A percentile compares a stretch with the other conserved stretches of the same genome.
Conservation (phyloP, 2,329 filamentous ascomycete genomes). For the Pseudogymnoascus sp. region DNA sequence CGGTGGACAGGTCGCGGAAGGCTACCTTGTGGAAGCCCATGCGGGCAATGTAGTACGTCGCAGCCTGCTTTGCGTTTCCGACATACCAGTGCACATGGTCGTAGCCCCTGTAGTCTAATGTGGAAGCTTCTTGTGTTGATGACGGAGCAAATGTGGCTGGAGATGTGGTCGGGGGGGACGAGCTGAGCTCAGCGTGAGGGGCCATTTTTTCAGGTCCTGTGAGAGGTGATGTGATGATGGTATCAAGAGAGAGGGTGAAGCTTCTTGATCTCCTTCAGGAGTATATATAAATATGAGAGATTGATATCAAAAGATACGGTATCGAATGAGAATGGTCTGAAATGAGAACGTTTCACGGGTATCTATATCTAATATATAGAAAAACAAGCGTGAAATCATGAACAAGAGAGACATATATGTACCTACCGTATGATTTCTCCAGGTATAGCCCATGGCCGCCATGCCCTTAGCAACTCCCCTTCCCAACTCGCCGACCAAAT, state of each 20-base stretch:
- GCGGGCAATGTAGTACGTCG: conserved; percentile 77
- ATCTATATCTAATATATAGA: background rate
- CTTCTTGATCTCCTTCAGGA: conserved; percentile 43
- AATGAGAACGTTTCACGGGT: background rate
- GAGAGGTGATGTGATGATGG: background rate
- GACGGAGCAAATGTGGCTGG: conserved; percentile 26
- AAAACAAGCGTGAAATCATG: background rate
- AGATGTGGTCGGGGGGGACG: conserved; percentile 17
- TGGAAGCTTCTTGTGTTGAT: conserved; percentile 26
- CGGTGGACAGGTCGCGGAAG: conserved; percentile 83
- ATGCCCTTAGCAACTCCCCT: conserved; percentile 21
- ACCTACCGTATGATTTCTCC: background rate
- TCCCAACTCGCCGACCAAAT: conserved; percentile 24
- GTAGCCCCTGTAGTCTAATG: conserved; percentile 67
- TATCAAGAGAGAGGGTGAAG: conserved; percentile 11
- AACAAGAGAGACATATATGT: background rate
- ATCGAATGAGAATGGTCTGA: background rate
- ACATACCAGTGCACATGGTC: conserved; percentile 96
- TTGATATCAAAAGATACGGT: background rate
- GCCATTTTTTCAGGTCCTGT: conserved; percentile 13
- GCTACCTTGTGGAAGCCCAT: conserved; percentile 81
- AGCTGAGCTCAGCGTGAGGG: conserved; percentile 21
- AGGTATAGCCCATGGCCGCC: conserved; percentile 28
- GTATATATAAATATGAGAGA: background rate
- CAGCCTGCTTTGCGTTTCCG: conserved; percentile 92